Conservation (phyloP, 257 asterid genomes). For the Lantana camara region DNA sequence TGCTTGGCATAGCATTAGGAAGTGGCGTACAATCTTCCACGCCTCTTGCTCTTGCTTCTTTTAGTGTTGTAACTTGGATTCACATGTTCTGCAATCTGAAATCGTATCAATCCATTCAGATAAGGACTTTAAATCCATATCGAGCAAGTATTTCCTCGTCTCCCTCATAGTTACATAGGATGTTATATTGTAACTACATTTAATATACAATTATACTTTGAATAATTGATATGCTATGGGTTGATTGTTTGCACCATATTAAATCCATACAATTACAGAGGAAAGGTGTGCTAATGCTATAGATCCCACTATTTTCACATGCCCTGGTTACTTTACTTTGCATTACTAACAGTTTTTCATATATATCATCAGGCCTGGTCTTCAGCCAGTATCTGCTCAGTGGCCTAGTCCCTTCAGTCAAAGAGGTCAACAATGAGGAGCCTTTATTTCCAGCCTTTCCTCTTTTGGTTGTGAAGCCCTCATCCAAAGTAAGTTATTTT, state of each 20-base stretch:
- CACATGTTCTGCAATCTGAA: constrained; percentile 99
- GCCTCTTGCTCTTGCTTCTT: constrained; percentile 82
- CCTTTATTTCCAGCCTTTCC: constrained; percentile 90
- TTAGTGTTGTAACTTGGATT: constrained; percentile 81
- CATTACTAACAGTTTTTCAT: constrained; percentile 21
- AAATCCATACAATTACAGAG: background rate
- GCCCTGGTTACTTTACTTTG: constrained; percentile 6
- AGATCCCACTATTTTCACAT: background rate
- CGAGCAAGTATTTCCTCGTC: constrained; percentile 82
- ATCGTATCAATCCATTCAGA: constrained; percentile 94
- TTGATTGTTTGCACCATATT: constrained; percentile 3
- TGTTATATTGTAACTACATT: constrained; percentile 19
- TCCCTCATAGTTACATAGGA: constrained; percentile 10
- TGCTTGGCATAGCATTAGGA: constrained; percentile 89
- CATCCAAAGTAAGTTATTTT: constrained; percentile 54
- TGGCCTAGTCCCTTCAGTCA: constrained; percentile 91
- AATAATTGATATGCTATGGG: constrained; percentile 6
- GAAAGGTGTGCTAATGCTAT: background rate
- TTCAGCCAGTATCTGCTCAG: constrained; percentile 94
- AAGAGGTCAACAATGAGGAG: constrained; percentile 93
- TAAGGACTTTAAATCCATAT: constrained; percentile 95
- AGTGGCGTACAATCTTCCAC: constrained; percentile 81
- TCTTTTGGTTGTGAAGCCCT: constrained; percentile 55
- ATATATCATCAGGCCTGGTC: constrained; percentile 66
- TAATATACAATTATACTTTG: background rate